Evolutionary conservation across 139 green algal species (phyloP), one percentile per base, ranked within the genome.

Genomic region (Nannochloris sp.): DNA sequence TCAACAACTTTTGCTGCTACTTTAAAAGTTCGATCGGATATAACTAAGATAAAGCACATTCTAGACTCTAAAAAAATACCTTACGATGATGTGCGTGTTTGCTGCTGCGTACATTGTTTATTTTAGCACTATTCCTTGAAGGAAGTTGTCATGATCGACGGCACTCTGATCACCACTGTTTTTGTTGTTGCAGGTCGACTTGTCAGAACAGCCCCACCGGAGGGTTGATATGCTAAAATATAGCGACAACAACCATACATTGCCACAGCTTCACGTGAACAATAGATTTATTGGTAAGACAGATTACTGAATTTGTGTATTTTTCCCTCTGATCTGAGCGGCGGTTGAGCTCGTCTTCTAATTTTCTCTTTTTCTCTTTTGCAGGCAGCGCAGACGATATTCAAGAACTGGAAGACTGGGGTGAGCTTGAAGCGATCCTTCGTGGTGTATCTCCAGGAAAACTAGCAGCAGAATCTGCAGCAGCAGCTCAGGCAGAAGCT

Each of bases 211-310:
- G 5, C 71, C 74, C 1, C 15, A 64, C 2, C 46, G 65, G 0
- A 58, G 82, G 5, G 30, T 36, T 23, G 64, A 68, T 25, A 87
- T 87, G 80, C 45, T 82, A 6, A 37, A 31, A 4, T 65, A 39
- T 31, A 84, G 73, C 55, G 53, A 75, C 31, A 60, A 61, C 23
- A n/a, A 53, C 15, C 44, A 7, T 0, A 54, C 25, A 6, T 60
- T 89, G 9, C 82, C 82, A 30, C 82, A 89, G 60, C 39, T 89
- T 51, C 82, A 89, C 72, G 68, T 84, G 25, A 72, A 83, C 54
- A 74, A 72, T 53, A 67, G 69, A 45, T 66, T 64, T 54, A 44
- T 79, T 8, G 61, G 69, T 24, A 35, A 35, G 10, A n/a, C n/a
- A n/a, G n/a, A n/a, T n/a, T n/a, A n/a, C n/a, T n/a, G n/a, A n/a